Conservation (phyloP, 352 stramenopile species). For the Globisporangium solare region DNA sequence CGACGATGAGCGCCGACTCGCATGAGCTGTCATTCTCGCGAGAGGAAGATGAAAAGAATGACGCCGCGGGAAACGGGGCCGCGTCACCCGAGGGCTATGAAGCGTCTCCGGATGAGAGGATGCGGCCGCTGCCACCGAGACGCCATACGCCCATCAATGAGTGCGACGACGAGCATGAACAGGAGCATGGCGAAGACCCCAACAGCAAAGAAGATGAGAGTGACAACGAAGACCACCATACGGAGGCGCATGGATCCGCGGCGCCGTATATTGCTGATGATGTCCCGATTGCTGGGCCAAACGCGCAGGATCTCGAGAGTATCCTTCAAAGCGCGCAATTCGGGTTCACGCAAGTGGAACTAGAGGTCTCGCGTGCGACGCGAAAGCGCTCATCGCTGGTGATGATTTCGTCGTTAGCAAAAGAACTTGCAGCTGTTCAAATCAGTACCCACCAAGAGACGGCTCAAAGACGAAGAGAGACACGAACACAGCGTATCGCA, state of each 20-base stretch:
- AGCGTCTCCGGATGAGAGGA: too few relatives aligned
- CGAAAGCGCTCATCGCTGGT: conserved; percentile 9
- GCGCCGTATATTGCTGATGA: conserved; percentile 13
- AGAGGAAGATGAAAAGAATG: neutral
- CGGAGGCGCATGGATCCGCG: neutral
- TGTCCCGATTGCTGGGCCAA: conserved; percentile 1
- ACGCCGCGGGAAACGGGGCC: neutral
- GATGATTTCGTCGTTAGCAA: conserved; percentile 1
- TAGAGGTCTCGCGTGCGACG: conserved; percentile 1
- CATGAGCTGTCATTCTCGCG: neutral
- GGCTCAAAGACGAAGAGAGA: neutral
- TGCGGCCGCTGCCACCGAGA: too few relatives aligned
- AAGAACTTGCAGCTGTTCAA: conserved; percentile 4
- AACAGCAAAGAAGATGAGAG: neutral
- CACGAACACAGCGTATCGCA: neutral
- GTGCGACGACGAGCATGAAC: neutral
- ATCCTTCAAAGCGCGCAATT: conserved; percentile 5
- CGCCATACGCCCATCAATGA: too few relatives aligned
- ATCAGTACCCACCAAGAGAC: conserved; percentile 5
- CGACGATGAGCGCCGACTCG: too few relatives aligned
- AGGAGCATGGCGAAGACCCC: neutral
- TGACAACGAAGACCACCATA: neutral
- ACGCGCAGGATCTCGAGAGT: conserved; percentile 7
- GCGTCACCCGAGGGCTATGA: too few relatives aligned
- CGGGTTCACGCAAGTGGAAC: conserved; percentile 15